Conservation (phyloP, 2,329 filamentous ascomycete species). For the Arthroderma sp. region DNA sequence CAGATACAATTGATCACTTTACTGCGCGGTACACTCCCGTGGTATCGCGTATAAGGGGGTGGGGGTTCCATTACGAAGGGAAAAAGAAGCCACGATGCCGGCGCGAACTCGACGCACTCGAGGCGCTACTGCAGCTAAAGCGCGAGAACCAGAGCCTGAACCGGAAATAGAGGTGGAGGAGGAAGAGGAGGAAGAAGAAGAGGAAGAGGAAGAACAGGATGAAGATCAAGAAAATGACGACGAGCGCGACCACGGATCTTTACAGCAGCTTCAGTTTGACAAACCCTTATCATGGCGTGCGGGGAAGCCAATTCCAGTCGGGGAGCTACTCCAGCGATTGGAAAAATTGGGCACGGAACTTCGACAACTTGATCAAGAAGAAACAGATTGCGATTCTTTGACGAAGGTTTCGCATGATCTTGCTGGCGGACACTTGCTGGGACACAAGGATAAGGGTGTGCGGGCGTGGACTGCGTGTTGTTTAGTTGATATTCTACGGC, state of each 20-base stretch:
- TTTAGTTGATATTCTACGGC: slow-evolving; percentile 79
- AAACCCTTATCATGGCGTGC: slow-evolving; percentile 83
- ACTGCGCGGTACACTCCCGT: too few species aligned
- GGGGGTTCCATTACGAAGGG: too few species aligned
- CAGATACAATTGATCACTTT: too few species aligned
- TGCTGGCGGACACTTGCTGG: slow-evolving; percentile 64
- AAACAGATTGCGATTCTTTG: slow-evolving; percentile 70
- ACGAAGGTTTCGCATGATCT: slow-evolving; percentile 73
- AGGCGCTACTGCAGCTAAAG: slow-evolving; percentile 20
- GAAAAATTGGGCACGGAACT: slow-evolving; percentile 73
- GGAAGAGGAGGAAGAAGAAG: not conserved
- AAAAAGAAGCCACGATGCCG: slow-evolving; percentile 23
- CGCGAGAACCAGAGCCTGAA: slow-evolving; percentile 1
- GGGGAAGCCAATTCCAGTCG: slow-evolving; percentile 74
- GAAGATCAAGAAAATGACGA: slow-evolving; percentile 1
- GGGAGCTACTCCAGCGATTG: slow-evolving; percentile 67
- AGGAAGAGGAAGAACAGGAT: slow-evolving; percentile 4
- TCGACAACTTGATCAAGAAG: slow-evolving; percentile 73
- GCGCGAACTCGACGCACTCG: slow-evolving; percentile 30
- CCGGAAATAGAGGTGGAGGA: not conserved
- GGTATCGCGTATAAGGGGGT: too few species aligned
- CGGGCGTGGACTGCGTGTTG: slow-evolving; percentile 80
- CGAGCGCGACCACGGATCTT: slow-evolving; percentile 21
- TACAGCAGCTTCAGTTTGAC: slow-evolving; percentile 56
- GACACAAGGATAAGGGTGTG: slow-evolving; percentile 87